Conservation (phyloP, 345 rosid genomes). For the Adansonia digitata region DNA sequence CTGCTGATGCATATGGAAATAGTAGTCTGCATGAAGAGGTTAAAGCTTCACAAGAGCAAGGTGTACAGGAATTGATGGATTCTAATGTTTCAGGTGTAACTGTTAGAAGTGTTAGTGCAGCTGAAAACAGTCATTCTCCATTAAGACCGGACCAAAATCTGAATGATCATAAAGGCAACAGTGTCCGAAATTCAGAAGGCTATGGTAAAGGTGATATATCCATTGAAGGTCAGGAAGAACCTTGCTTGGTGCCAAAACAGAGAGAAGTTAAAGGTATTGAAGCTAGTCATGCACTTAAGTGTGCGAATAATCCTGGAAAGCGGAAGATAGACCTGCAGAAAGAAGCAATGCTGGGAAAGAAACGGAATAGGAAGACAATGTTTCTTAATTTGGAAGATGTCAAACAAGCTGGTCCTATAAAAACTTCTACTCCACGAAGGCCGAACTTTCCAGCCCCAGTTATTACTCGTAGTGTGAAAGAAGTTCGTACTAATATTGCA, state of each 20-base stretch:
- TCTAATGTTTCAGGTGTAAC: slow-evolving; percentile 22
- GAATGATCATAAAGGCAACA: slow-evolving; percentile 38
- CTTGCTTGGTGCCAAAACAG: slow-evolving; percentile 39
- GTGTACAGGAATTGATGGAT: slow-evolving; percentile 24
- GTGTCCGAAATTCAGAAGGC: slow-evolving; percentile 40
- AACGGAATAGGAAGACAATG: slow-evolving; percentile 87
- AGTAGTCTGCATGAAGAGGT: slow-evolving; percentile 28
- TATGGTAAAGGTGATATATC: slow-evolving; percentile 34
- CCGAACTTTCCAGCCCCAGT: slow-evolving; percentile 53
- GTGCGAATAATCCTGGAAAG: slow-evolving; percentile 64
- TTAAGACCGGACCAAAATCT: slow-evolving; percentile 32
- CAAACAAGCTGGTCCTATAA: slow-evolving; percentile 77
- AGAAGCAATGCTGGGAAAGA: slow-evolving; percentile 97
- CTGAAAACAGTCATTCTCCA: slow-evolving; percentile 30
- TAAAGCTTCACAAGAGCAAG: slow-evolving; percentile 33
- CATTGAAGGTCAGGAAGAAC: slow-evolving; percentile 45
- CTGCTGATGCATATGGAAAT: slow-evolving; percentile 28
- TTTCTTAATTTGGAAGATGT: slow-evolving; percentile 89
- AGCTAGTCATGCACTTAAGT: slow-evolving; percentile 67
- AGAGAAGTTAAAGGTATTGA: slow-evolving; percentile 81
- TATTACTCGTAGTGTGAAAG: slow-evolving; percentile 70
- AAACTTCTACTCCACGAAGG: slow-evolving; percentile 74
- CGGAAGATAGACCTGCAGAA: slow-evolving; percentile 88
- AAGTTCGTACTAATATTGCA: slow-evolving; percentile 43
- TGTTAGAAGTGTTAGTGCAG: slow-evolving; percentile 24